A percentile compares a stretch with the other conserved stretches of the same genome.
phyloP scores from a whole-genome alignment of 768 basidiomycete genomes.

The Kwoniella dendrophila region DNA sequence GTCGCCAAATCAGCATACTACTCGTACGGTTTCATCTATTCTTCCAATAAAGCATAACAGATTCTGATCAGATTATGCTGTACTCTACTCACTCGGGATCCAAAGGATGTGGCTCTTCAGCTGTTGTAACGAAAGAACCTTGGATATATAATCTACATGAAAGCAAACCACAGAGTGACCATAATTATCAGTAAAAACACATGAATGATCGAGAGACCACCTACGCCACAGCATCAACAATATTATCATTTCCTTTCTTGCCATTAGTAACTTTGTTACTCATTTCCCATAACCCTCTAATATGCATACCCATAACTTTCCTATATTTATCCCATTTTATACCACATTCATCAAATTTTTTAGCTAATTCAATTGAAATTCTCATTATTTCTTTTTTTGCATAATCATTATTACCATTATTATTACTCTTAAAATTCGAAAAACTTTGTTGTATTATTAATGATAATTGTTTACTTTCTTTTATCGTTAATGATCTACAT shows the following conservation, averaged over 20 bases:
- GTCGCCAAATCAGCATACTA: too few relatives aligned
- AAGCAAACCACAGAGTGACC: neutral
- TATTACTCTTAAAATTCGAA: neutral
- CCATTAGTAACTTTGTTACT: constrained; percentile 14
- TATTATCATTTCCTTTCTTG: constrained; percentile 35
- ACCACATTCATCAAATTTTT: constrained; percentile 34
- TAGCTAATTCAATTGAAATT: constrained; percentile 32
- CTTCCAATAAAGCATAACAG: neutral
- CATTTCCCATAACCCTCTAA: constrained; percentile 46
- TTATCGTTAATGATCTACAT: constrained; percentile 1
- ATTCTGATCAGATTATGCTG: neutral
- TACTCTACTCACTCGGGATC: constrained; percentile 34
- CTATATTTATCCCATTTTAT: constrained; percentile 42
- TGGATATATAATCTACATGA: constrained; percentile 37
- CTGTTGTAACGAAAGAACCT: constrained; percentile 38
- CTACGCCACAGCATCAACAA: neutral
- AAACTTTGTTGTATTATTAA: too few relatives aligned
- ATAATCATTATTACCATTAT: constrained; percentile 1
- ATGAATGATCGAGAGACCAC: neutral
- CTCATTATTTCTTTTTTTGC: constrained; percentile 32
- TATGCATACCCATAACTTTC: constrained; percentile 46
- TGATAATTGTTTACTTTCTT: neutral
- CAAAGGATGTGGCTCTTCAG: constrained; percentile 42
- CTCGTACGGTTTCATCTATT: neutral
- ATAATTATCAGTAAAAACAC: neutral